Base-by-base conservation (phyloP, 2,329 filamentous ascomycete species). In the Mollisiaceae sp. region DNA sequence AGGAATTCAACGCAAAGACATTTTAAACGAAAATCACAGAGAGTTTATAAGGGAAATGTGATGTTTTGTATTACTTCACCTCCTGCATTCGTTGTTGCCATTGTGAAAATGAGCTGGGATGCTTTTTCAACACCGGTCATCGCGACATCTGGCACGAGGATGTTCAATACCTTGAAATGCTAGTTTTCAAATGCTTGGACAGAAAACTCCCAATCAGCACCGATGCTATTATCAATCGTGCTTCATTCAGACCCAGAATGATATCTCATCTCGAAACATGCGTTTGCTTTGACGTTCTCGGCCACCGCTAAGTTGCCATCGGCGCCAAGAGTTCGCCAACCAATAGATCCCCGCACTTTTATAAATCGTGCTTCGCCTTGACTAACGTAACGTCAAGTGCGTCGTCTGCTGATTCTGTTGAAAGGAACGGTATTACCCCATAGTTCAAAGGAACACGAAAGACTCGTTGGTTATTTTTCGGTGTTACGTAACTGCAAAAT, bases 361-460 rank as follows among this genome's bases (percentile, higher is more conserved):
- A 66, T 68, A 68, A 68, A 68, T 68, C 66, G 59, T 65, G 61
- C 66, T 59, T 63, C 4, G 12, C 57, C 9, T 62, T 68, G 66
- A 68, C 64, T 68, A 68, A 68, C 65, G 38, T 22, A 43, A 32
- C 50, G 50, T 54, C 50, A 54, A 54, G 18, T 54, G 50, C 18
- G 52, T 39, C 45, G 35, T 36, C 57, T 62, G 45, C 43, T 55
- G 55, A 45, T 58, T 38, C 18, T 12, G 9, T 15, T 14, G 39
- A 6, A 27, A 32, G 8, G 45, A 41, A 27, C 32, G n/a, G 50
- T 58, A 61, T 61, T 65, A 61, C 59, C 47, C 62, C 57, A 60
- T 64, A 60, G 62, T 43, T 39, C 14, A 52, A 50, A 9, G 32
- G 9, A 8, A 8, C 18, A 12, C 9, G 50, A 54, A 57, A 27